Base-by-base conservation (phyloP, 1,284 basidiomycete species). In the Moesziomyces antarcticus region DNA sequence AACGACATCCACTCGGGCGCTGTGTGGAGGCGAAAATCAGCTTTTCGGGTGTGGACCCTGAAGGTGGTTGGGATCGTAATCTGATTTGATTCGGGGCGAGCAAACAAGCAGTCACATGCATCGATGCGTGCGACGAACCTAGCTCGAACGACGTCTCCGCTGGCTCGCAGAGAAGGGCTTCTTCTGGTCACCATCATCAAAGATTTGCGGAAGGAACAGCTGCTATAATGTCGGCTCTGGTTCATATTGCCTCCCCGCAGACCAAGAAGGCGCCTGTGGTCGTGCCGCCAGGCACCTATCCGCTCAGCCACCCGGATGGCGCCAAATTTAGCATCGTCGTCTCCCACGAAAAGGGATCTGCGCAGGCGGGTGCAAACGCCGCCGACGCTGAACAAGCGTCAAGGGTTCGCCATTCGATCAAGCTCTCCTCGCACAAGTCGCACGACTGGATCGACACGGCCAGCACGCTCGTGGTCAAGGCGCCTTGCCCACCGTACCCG, bases 401-500 rank as follows among this genome's bases (percentile, higher is more conserved):
- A 3, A 33, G 61, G 8, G 57, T 68, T 9, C 35, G 25, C 16
- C 65, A 68, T 21, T 16, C 21, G 11, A 47, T 73, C 56, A 68
- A 58, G 42, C 60, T 65, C 7, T 53, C 50, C 8, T 40, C 71
- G 22, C 57, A 60, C 49, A 56, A 56, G 37, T 42, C 50, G 16
- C 65, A 65, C 47, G 64, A 55, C 10, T 68, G 50, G 57, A 54
- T 73, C 45, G 71, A 73, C 41, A 47, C 48, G 5, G 45, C 5
- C 24, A 73, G 63, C 49, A 51, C 60, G 5, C 37, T 79, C 22
- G 27, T 43, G 9, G 67, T 79, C 16, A 56, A 25, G 5, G 51
- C 77, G 25, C 75, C 77, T 0, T 50, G 46, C 13, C 56, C 73
- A 2, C 61, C 70, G 1, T 81, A 73, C 42, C 56, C 72, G 1